Evolutionary conservation across 495 filamentous ascomycete genomes (phyloP).

Genomic region (Hyphodiscus hymeniophilus): DNA sequence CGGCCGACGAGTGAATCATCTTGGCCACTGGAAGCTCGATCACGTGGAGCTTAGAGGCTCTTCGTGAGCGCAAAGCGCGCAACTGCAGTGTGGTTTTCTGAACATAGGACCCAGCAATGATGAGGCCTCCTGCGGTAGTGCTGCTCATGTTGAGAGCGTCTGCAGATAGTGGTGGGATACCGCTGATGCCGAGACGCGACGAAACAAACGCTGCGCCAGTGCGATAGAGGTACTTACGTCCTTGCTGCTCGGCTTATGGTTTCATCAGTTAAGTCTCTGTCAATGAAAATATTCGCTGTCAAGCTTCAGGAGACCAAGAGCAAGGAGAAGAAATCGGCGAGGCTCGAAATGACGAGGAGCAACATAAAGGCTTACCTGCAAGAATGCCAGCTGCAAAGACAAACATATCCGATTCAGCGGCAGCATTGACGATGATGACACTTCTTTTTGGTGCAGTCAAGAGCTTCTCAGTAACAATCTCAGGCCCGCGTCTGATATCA

Average conservation of each 20-base stretch:
- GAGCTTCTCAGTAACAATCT: slow-evolving; percentile 32
- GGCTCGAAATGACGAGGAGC: too few relatives aligned
- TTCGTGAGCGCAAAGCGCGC: slow-evolving; percentile 28
- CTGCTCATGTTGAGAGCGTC: slow-evolving; percentile 31
- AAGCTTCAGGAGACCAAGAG: neutral
- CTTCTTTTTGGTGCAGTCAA: slow-evolving; percentile 26
- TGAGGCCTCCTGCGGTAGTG: slow-evolving; percentile 32
- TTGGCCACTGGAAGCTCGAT: slow-evolving; percentile 39
- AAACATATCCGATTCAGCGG: slow-evolving; percentile 44
- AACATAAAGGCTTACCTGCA: slow-evolving; percentile 23
- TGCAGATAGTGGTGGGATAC: slow-evolving; percentile 36
- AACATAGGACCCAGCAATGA: slow-evolving; percentile 46
- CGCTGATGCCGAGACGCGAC: slow-evolving; percentile 40
- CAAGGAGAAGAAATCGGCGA: neutral
- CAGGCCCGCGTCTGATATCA: slow-evolving; percentile 35
- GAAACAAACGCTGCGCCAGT: slow-evolving; percentile 48
- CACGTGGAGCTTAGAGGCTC: slow-evolving; percentile 32
- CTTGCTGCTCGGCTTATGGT: too few relatives aligned
- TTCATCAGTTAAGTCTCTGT: too few relatives aligned
- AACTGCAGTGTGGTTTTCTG: slow-evolving; percentile 47
- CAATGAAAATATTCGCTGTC: neutral
- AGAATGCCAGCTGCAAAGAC: slow-evolving; percentile 39
- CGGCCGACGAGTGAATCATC: slow-evolving; percentile 28
- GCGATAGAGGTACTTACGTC: slow-evolving; percentile 43
- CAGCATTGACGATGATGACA: slow-evolving; percentile 44